Conservation (phyloP, 208 protist genomes). For the Lotmaria passim region DNA sequence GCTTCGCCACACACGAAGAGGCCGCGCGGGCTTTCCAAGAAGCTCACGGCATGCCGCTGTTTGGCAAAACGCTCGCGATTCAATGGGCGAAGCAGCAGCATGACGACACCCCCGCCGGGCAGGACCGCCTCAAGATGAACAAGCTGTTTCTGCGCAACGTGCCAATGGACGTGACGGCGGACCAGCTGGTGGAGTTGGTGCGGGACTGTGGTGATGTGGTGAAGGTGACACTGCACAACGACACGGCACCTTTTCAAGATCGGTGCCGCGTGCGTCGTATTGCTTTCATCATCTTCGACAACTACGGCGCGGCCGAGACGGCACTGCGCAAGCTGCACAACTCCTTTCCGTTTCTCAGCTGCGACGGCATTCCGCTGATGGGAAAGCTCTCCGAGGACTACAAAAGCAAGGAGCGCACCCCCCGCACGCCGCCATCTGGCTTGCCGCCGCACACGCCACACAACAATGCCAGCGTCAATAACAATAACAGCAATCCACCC, state of each 20-base stretch:
- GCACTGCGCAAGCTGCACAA: slow-evolving; percentile 48
- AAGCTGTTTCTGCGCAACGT: slow-evolving; percentile 69
- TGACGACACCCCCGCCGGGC: slow-evolving; percentile 36
- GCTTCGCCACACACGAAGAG: slow-evolving; percentile 31
- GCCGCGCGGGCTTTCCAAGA: slow-evolving; percentile 28
- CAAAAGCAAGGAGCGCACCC: neutral
- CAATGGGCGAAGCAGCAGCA: slow-evolving; percentile 47
- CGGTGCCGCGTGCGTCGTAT: slow-evolving; percentile 36
- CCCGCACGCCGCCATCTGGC: neutral
- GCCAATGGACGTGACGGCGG: slow-evolving; percentile 35
- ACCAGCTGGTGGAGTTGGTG: slow-evolving; percentile 20
- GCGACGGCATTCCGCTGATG: slow-evolving; percentile 49
- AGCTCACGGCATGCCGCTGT: slow-evolving; percentile 18
- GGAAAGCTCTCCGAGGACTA: slow-evolving; percentile 35
- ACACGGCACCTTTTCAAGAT: slow-evolving; percentile 23
- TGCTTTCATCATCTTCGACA: slow-evolving; percentile 52
- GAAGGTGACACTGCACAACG: slow-evolving; percentile 35
- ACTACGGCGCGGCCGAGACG: slow-evolving; percentile 37
- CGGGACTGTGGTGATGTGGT: slow-evolving; percentile 30
- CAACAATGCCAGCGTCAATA: neutral
- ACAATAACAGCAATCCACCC: neutral
- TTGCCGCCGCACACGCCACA: slow-evolving; percentile 19
- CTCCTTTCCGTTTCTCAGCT: slow-evolving; percentile 42
- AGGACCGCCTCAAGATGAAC: slow-evolving; percentile 39
- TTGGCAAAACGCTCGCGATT: slow-evolving; percentile 30